Base-by-base conservation (phyloP, 2,329 filamentous ascomycete species). In the Claviceps sorghi region DNA sequence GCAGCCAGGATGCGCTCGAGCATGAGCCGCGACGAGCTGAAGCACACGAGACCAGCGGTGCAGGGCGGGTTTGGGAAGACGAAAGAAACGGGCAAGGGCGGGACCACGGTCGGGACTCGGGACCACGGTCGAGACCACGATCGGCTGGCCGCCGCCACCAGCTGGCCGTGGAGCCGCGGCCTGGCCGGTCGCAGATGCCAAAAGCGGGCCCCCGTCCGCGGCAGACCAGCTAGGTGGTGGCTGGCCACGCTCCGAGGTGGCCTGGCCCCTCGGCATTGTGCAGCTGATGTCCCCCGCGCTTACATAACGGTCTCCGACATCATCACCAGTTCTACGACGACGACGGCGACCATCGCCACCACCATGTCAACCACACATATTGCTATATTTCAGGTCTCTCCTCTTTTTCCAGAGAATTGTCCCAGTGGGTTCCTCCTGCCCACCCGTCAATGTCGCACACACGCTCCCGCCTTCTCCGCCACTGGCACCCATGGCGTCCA, bases 181-280 rank as follows among this genome's bases (percentile, higher is more conserved):
- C 11, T 3, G 34, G 34, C 4, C 11, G 34, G 34, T 36, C 34
- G 13, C 36, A 43, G n/a, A n/a, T 42, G 34, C 48, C 29, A 52
- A 48, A 47, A 52, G 44, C 38, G 50, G 50, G 36, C 4, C 44
- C 11, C 19, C 30, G 29, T 17, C n/a, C 32, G 32, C 46, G 32
- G 9, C 15, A 9, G 11, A 17, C n/a, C 10, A 36, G 13, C 1
- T 50, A 7, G 22, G 13, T 51, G 49, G 42, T 42, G 6, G 26
- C 5, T 26, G 26, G 26, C 26, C 26, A 26, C 26, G 26, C 26
- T 26, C 26, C 26, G 5, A 26, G 26, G 47, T 55, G 54, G n/a
- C n/a, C n/a, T n/a, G n/a, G n/a, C n/a, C n/a, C 54, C 54, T 55
- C 54, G 54, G 54, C 52, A 55, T n/a, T 46, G 32, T 48, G 46